Conservation (phyloP, 495 filamentous ascomycete genomes). For the Penicillium bovifimosum region DNA sequence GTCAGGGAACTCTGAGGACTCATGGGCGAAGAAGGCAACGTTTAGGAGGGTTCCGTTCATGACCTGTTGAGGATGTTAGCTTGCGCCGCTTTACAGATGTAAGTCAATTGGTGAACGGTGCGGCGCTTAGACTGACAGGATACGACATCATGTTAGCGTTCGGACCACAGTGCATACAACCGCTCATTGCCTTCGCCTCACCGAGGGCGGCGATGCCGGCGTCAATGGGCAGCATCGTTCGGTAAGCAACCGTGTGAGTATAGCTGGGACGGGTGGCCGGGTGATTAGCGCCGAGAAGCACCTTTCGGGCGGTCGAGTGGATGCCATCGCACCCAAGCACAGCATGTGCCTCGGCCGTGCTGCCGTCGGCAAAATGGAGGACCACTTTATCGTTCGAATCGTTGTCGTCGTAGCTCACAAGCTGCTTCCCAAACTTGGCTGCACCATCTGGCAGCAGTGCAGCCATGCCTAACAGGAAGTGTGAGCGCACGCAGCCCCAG, state of each 20-base stretch:
- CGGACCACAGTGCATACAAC: slow-evolving; percentile 11
- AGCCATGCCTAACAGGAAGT: neutral
- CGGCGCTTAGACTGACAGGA: slow-evolving; percentile 17
- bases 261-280: neutral
- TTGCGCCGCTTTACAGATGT: no score
- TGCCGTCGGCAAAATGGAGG: slow-evolving; percentile 22
- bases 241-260: slow-evolving; percentile 42
- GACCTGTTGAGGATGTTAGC: no score
- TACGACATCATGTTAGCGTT: slow-evolving; percentile 12
- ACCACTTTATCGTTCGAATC: slow-evolving; percentile 17
- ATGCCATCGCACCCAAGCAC: slow-evolving; percentile 46
- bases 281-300: slow-evolving; percentile 27
- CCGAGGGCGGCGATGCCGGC: slow-evolving; percentile 8
- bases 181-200: neutral
- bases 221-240: slow-evolving; percentile 31
- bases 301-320: slow-evolving; percentile 31
- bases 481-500: neutral
- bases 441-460: neutral
- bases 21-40: slow-evolving; percentile 15
- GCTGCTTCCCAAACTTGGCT: neutral
- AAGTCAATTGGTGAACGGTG: no score
- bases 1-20: slow-evolving; percentile 6
- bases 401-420: slow-evolving; percentile 6
- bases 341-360: slow-evolving; percentile 13
- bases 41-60: slow-evolving; percentile 29